Evolutionary conservation across 352 stramenopile species (phyloP), one percentile per base, ranked within the genome.

Genomic region (Phytopythium kandeliae): DNA sequence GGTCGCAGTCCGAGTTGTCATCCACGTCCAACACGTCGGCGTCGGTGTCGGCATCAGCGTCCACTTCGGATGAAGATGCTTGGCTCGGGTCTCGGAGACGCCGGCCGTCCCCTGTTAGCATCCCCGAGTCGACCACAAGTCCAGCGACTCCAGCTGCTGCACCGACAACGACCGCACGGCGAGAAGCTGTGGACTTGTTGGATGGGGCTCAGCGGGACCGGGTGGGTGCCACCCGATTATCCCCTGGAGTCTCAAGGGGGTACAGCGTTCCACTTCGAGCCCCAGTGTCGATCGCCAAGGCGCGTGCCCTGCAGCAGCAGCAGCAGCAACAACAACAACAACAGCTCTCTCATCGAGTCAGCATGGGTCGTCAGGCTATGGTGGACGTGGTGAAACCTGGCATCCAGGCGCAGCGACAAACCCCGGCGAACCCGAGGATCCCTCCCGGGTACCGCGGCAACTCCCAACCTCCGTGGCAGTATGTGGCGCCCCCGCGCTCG

Each of bases 281-380:
- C 10, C 33, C 46, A 4, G 34, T 52, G 33, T 52, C 46, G 10
- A 44, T 52, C 3, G 46, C 31, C 1, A 52, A 52, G 33, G 15
- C 46, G 9, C 46, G 46, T 12, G 33, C 21, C 9, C 31, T 4
- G 2, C 46, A 51, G 31, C 46, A 51, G 24, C 44, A 54, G 36
- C 28, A 55, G 22, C 36, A 62, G 2, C 35, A 44, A 8, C 28
- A 65, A 25, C 24, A 21, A 7, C 35, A 36, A 12, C 50, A 60
- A 2, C 35, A 52, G 26, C 11, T 24, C 12, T 25, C 30, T 17
- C 17, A 12, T 28, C 22, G 40, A 17, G 12, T 22, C 40, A 45
- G 22, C 22, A 12, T 12, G 11, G 11, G 19, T 26, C 25, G 38
- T 6, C 6, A 35, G 6, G 17, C 12, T 4, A n/a, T 8, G 25